Evolutionary conservation across 2,329 filamentous ascomycete species (phyloP).

Genomic region (Epichloe elymi): DNA sequence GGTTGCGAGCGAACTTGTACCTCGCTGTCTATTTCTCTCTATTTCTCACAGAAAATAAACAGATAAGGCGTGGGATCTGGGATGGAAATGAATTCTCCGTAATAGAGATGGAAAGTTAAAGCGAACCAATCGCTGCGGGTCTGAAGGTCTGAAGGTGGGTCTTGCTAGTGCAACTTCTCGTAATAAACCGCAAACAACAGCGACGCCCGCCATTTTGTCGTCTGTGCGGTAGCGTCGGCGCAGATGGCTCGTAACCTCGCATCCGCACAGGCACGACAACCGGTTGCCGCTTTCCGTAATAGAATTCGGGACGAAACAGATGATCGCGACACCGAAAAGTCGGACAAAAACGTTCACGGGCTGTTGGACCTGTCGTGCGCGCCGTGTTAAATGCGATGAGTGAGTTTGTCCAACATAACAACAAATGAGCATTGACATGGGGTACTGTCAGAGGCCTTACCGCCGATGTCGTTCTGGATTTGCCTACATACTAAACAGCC

Average conservation of each 20-base stretch:
- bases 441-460: too few relatives aligned
- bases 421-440: too few relatives aligned
- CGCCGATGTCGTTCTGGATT: too few relatives aligned
- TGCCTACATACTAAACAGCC: neutral
- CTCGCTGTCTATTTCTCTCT: too few relatives aligned
- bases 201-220: neutral
- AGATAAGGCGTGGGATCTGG: too few relatives aligned
- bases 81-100: too few relatives aligned
- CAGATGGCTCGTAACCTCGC: too few relatives aligned
- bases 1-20: conserved; percentile 9
- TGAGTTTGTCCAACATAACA: neutral
- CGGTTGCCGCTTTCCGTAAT: neutral
- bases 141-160: neutral
- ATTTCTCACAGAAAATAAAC: too few relatives aligned
- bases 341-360: conserved; percentile 9
- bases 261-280: neutral
- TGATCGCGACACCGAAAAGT: neutral
- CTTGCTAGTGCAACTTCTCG: neutral
- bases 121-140: conserved; percentile 13
- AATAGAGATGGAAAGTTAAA: conserved; percentile 9
- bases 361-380: conserved; percentile 10
- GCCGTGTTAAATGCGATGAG: conserved; percentile 11
- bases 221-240: too few relatives aligned
- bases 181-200: neutral
- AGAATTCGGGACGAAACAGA: neutral